These are phyloP conservation scores for Plasmodium coatneyi DNA, from an alignment of 169 alveolate species.

Conservation along the genomic window DNA sequence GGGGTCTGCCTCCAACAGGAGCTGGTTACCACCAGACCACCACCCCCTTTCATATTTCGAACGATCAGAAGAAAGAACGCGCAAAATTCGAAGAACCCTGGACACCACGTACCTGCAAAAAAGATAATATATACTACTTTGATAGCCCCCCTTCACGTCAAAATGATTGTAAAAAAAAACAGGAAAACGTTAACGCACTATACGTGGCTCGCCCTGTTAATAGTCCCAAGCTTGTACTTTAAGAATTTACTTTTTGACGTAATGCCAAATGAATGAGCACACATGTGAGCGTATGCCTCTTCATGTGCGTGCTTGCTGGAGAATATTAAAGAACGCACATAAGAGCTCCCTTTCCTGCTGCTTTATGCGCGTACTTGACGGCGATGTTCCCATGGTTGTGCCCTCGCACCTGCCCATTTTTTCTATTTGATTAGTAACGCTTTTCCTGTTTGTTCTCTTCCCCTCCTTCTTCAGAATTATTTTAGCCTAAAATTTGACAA, in stretches of 20 bases:
- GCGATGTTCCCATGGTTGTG: neutral
- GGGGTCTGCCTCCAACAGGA: neutral
- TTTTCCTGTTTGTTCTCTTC: neutral
- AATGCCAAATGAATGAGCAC: conserved; percentile 29
- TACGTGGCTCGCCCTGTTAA: conserved; percentile 40
- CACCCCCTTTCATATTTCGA: neutral
- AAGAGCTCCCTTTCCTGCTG: neutral
- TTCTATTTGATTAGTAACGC: neutral
- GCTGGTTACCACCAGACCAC: neutral
- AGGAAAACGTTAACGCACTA: conserved; percentile 36
- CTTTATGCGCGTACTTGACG: neutral
- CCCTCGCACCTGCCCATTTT: neutral
- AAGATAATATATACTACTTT: neutral
- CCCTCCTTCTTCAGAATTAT: conserved; percentile 43
- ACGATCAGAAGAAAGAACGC: neutral
- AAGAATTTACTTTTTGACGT: conserved; percentile 63
- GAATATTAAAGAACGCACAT: neutral
- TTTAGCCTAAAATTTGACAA: conserved; percentile 38
- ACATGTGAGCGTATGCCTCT: neutral
- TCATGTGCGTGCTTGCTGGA: neutral
- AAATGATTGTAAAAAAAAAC: conserved; percentile 60
- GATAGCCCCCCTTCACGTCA: neutral
- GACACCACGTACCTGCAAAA: neutral
- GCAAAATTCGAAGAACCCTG: neutral
- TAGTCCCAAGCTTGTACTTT: conserved; percentile 46